Evolutionary conservation across 352 stramenopile species (phyloP).

Genomic region (Globisporangium nagaii): DNA sequence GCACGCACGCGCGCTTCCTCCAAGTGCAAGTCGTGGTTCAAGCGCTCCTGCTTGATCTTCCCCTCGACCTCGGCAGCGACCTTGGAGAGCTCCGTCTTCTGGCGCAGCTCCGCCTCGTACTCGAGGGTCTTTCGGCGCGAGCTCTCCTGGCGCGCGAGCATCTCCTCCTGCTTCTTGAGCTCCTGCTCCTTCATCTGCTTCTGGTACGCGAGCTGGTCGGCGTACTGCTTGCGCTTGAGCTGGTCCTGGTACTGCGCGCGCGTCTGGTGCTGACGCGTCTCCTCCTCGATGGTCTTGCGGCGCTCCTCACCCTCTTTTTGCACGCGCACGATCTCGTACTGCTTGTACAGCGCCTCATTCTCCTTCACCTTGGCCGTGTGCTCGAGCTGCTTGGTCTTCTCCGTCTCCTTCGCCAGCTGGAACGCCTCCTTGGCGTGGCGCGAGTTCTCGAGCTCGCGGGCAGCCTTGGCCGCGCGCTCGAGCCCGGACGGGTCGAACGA

Average conservation of each 20-base stretch:
- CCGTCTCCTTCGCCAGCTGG: slow-evolving; percentile 93
- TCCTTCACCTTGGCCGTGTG: slow-evolving; percentile 90
- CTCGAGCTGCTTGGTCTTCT: slow-evolving; percentile 94
- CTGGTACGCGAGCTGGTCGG: slow-evolving; percentile 95
- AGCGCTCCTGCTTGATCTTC: slow-evolving; percentile 94
- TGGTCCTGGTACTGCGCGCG: slow-evolving; percentile 97
- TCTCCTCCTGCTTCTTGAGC: slow-evolving; percentile 98
- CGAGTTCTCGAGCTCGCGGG: slow-evolving; percentile 94
- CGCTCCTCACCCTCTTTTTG: slow-evolving; percentile 96
- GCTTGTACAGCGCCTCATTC: slow-evolving; percentile 90
- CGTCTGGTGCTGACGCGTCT: slow-evolving; percentile 97
- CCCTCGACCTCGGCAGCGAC: slow-evolving; percentile 95
- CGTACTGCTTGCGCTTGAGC: slow-evolving; percentile 98
- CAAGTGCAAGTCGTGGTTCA: slow-evolving; percentile 98
- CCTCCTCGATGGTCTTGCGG: slow-evolving; percentile 95
- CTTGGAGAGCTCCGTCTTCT: slow-evolving; percentile 94
- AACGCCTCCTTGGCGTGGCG: slow-evolving; percentile 93
- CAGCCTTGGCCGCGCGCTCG: slow-evolving; percentile 96
- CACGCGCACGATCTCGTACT: slow-evolving; percentile 93
- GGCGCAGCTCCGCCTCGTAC: slow-evolving; percentile 94
- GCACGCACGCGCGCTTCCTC: slow-evolving; percentile 93
- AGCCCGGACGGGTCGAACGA: slow-evolving; percentile 96
- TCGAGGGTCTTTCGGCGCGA: slow-evolving; percentile 96
- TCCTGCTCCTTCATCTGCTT: slow-evolving; percentile 96
- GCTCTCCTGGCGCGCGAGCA: slow-evolving; percentile 92